A percentile compares a stretch with the other conserved stretches of the same genome.
Conservation (phyloP, 1,284 basidiomycete species). For the Ganoderma boninense region DNA sequence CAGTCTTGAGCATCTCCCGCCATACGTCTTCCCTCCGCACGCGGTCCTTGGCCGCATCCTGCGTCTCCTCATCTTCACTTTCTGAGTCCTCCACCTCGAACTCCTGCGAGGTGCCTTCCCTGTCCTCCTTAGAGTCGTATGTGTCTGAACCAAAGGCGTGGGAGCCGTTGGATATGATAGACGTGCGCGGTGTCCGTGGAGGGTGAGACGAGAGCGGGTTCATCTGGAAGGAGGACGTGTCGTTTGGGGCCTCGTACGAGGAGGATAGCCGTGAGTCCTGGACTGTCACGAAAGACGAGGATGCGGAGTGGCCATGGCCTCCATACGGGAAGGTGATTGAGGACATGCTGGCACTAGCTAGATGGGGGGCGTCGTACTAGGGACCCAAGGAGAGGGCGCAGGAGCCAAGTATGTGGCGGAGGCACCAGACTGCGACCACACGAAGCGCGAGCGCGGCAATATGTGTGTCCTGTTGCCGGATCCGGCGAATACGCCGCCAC, state of each 20-base stretch:
- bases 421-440: conserved; percentile 16
- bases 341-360: conserved; percentile 43
- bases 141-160: conserved; percentile 47
- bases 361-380: neutral
- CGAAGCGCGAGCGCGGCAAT: conserved; percentile 9
- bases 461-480: conserved; percentile 11
- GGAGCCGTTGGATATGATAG: conserved; percentile 45
- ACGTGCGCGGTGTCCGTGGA: conserved; percentile 74
- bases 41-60: conserved; percentile 50
- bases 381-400: neutral
- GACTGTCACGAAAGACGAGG: conserved; percentile 46
- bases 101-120: conserved; percentile 37
- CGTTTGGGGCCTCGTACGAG: conserved; percentile 50
- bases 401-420: neutral
- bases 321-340: conserved; percentile 50
- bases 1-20: conserved; percentile 78
- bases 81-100: conserved; percentile 43
- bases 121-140: conserved; percentile 52
- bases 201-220: conserved; percentile 81
- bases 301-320: conserved; percentile 35
- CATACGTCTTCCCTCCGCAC: conserved; percentile 73
- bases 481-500: conserved; percentile 29
- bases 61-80: conserved; percentile 44
- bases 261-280: conserved; percentile 46
- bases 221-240: conserved; percentile 71